A percentile compares a stretch with the other conserved stretches of the same genome.
These are phyloP conservation scores for Oryza meyeriana DNA, from an alignment of 176 grass and related monocot genomes.

Conservation along the genomic window DNA sequence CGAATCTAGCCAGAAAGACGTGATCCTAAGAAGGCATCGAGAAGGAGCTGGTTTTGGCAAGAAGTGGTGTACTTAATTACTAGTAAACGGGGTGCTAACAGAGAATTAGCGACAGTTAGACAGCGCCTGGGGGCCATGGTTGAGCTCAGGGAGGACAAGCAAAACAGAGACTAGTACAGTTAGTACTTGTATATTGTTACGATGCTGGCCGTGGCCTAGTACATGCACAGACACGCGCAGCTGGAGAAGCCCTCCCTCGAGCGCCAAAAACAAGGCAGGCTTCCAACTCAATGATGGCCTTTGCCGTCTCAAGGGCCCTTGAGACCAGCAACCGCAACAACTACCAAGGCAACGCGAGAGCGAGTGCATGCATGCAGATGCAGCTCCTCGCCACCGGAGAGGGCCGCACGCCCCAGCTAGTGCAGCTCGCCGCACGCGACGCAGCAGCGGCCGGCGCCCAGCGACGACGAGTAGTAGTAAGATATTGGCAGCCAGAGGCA, in stretches of 20 bases:
- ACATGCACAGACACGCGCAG: conserved; percentile 31
- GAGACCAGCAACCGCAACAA: conserved; percentile 34
- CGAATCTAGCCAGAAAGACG: conserved; percentile 26
- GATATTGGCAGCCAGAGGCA: too few species aligned
- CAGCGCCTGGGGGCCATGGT: conserved; percentile 23
- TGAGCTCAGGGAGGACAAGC: not conserved
- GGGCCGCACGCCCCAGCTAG: not conserved
- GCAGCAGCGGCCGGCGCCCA: not conserved
- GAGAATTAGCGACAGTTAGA: conserved; percentile 30
- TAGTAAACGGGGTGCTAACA: not conserved
- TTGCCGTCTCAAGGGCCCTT: conserved; percentile 10
- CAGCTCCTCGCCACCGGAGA: not conserved
- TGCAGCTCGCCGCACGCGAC: not conserved
- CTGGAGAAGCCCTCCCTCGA: conserved; percentile 30
- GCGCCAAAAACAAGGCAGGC: conserved; percentile 29
- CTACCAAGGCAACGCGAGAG: conserved; percentile 23
- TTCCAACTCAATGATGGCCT: conserved; percentile 10
- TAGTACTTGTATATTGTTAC: conserved; percentile 35
- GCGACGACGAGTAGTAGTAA: not conserved
- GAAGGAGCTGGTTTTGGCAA: conserved; percentile 2
- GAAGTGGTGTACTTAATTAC: not conserved
- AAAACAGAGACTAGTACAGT: not conserved
- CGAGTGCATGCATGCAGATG: conserved; percentile 23
- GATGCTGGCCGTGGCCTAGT: conserved; percentile 16
- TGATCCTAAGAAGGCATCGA: not conserved